These are phyloP conservation scores for Fusarium sp. DNA, from an alignment of 2,329 filamentous ascomycete genomes.

Conservation along the genomic window DNA sequence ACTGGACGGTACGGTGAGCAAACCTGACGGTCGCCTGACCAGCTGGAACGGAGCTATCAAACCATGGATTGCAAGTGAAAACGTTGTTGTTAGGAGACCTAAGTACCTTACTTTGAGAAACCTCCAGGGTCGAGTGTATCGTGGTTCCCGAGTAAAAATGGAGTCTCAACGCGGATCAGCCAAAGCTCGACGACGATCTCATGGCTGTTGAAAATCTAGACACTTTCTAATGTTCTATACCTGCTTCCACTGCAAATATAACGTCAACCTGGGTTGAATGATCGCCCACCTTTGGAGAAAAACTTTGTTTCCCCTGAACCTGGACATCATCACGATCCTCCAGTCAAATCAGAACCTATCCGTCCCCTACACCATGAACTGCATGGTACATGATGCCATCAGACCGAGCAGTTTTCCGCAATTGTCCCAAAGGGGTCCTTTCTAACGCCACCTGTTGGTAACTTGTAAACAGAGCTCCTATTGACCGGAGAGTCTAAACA, in stretches of 20 bases:
- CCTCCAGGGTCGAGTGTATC: not conserved
- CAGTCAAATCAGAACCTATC: slow-evolving; percentile 36
- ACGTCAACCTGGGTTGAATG: slow-evolving; percentile 10
- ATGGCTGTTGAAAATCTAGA: not conserved
- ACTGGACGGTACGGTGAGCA: slow-evolving; percentile 39
- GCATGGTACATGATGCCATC: slow-evolving; percentile 35
- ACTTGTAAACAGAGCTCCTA: slow-evolving; percentile 17
- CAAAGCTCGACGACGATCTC: not conserved
- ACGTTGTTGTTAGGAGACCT: not conserved
- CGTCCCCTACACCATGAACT: slow-evolving; percentile 15
- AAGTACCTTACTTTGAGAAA: not conserved
- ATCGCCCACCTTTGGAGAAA: not conserved
- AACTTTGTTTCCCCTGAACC: slow-evolving; percentile 35
- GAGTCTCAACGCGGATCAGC: not conserved
- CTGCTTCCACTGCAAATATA: not conserved
- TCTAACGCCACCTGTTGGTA: slow-evolving; percentile 40
- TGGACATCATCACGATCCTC: slow-evolving; percentile 22
- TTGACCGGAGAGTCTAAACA: slow-evolving; percentile 2
- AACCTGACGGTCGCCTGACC: slow-evolving; percentile 33
- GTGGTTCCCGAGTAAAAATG: not conserved
- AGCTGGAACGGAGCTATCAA: slow-evolving; percentile 22
- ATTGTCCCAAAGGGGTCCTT: slow-evolving; percentile 19
- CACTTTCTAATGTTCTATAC: not conserved
- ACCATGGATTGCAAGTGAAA: slow-evolving; percentile 26
- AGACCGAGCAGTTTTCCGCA: slow-evolving; percentile 20